These are phyloP conservation scores for Pontederia crassipes DNA, from an alignment of 176 grass and related monocot species.

Conservation along the genomic window DNA sequence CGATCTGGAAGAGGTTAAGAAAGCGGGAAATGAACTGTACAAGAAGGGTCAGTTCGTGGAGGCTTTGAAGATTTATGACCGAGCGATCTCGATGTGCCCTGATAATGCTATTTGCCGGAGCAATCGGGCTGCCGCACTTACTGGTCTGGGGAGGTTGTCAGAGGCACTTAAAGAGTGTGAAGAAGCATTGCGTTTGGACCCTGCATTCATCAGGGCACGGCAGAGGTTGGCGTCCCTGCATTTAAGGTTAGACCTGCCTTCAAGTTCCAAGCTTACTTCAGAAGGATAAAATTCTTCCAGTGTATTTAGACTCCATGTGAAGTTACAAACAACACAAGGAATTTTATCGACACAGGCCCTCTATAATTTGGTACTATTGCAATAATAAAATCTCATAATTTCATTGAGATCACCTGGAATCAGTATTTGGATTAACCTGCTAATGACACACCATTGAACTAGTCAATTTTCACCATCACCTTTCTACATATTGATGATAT, in stretches of 20 bases:
- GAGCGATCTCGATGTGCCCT: constrained; percentile 62
- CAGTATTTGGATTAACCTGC: no score
- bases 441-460: no score
- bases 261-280: no score
- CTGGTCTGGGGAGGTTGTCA: constrained; percentile 47
- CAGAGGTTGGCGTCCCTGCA: constrained; percentile 69
- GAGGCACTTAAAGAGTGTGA: constrained; percentile 86
- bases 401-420: no score
- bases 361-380: no score
- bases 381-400: no score
- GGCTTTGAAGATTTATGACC: constrained; percentile 74
- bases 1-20: constrained; percentile 88
- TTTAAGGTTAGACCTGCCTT: constrained; percentile 34
- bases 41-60: constrained; percentile 63
- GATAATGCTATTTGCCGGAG: constrained; percentile 69
- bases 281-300: no score
- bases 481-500: no score
- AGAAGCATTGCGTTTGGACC: constrained; percentile 79
- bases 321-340: no score
- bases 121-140: constrained; percentile 90
- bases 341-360: no score
- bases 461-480: no score
- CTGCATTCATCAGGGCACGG: constrained; percentile 60
- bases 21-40: constrained; percentile 79
- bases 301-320: no score